Percentiles rank a stretch among this genome's conserved stretches.
Conservation (phyloP, 768 basidiomycete genomes). For the Tulasnella sp. region DNA sequence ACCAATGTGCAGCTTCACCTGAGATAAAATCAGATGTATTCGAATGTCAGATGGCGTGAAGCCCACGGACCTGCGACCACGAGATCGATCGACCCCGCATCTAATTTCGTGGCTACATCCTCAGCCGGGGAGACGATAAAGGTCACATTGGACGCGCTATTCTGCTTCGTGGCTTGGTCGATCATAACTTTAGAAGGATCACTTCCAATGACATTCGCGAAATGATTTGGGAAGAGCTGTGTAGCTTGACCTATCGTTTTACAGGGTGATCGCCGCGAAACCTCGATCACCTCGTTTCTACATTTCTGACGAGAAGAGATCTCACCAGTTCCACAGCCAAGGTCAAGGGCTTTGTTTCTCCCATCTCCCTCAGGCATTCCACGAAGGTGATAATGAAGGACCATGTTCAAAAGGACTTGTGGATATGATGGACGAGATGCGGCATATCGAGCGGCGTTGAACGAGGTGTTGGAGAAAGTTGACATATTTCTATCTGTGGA, state of each 20-base stretch:
- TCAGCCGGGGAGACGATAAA: conserved; percentile 31
- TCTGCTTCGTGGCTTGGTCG: conserved; percentile 27
- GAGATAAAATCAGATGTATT: not conserved
- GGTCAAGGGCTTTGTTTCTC: not conserved
- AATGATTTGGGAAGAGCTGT: not conserved
- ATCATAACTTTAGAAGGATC: conserved; percentile 30
- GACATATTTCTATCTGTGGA: conserved; percentile 49
- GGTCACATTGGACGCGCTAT: conserved; percentile 2
- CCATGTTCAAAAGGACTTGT: not conserved
- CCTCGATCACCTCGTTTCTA: no score
- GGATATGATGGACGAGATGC: conserved; percentile 7
- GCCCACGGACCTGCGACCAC: conserved; percentile 35
- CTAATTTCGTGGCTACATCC: conserved; percentile 31
- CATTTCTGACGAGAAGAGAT: no score
- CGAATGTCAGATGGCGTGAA: not conserved
- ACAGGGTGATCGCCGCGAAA: no score
- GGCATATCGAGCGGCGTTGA: conserved; percentile 51
- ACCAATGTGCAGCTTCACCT: conserved; percentile 41
- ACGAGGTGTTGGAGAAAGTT: conserved; percentile 67
- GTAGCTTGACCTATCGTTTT: conserved; percentile 20
- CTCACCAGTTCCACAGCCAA: conserved; percentile 24
- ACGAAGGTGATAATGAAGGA: not conserved
- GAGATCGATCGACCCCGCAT: conserved; percentile 35
- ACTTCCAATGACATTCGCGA: conserved; percentile 26
- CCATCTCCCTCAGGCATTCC: not conserved